These are phyloP conservation scores for Coemansia sp. DNA, from an alignment of 192 early-diverging fungal species.

Conservation along the genomic window DNA sequence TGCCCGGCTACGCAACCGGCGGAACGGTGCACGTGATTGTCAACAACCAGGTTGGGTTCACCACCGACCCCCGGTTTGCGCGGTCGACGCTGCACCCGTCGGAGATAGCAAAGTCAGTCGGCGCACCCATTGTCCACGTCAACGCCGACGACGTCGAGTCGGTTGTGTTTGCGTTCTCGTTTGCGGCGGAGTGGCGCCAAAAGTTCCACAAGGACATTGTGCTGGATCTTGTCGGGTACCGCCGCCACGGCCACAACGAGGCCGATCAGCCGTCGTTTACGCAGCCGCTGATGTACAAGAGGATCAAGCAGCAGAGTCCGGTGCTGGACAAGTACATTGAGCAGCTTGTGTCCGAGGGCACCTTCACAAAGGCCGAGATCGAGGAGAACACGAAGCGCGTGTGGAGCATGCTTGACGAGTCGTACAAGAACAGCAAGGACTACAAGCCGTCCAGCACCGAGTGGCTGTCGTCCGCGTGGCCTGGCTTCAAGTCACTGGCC, in stretches of 20 bases:
- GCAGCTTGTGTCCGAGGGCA: conserved; percentile 81
- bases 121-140: conserved; percentile 97
- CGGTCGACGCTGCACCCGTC: conserved; percentile 96
- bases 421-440: conserved; percentile 82
- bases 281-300: conserved; percentile 95
- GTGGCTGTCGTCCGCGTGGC: conserved; percentile 95
- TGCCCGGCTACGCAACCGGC: conserved; percentile 94
- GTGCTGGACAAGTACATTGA: conserved; percentile 83
- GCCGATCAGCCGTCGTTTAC: conserved; percentile 99
- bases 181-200: conserved; percentile 95
- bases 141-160: conserved; percentile 98
- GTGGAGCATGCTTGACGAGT: conserved; percentile 91
- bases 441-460: conserved; percentile 89
- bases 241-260: conserved; percentile 98
- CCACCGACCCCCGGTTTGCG: conserved; percentile 93
- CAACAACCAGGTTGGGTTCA: conserved; percentile 99
- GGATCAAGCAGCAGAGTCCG: conserved; percentile 82
- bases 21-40: conserved; percentile 96
- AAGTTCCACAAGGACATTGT: conserved; percentile 97
- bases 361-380: conserved; percentile 79
- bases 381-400: conserved; percentile 87
- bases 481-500: conserved; percentile 77
- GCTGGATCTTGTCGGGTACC: conserved; percentile 95
- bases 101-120: conserved; percentile 95
- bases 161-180: conserved; percentile 90